Evolutionary conservation across 208 protist genomes (phyloP).

Genomic region (Novymonas esmeraldas): DNA sequence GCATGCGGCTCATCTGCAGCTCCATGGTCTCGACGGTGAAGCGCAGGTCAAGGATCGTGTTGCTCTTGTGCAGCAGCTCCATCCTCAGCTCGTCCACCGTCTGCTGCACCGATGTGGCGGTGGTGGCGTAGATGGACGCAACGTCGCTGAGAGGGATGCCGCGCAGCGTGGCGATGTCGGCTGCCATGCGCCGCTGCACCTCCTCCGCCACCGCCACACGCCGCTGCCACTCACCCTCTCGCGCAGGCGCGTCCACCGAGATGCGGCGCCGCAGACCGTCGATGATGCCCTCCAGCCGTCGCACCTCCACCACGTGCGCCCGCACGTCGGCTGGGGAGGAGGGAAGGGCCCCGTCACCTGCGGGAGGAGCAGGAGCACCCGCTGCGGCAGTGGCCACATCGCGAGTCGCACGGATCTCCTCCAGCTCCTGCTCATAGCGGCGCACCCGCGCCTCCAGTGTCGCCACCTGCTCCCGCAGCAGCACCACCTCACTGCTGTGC

Average conservation of each 20-base stretch:
- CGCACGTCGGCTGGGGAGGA: slow-evolving; percentile 29
- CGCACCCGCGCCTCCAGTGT: slow-evolving; percentile 34
- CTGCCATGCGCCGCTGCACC: slow-evolving; percentile 41
- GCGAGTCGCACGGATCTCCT: slow-evolving; percentile 26
- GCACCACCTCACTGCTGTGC: slow-evolving; percentile 8
- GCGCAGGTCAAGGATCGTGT: slow-evolving; percentile 71
- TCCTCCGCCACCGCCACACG: slow-evolving; percentile 26
- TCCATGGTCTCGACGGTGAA: slow-evolving; percentile 72
- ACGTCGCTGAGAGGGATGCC: slow-evolving; percentile 28
- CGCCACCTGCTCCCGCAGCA: slow-evolving; percentile 46
- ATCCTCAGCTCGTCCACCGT: slow-evolving; percentile 32
- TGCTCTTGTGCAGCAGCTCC: slow-evolving; percentile 51
- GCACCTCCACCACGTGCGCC: slow-evolving; percentile 45
- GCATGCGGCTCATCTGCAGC: slow-evolving; percentile 55
- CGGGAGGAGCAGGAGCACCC: too few relatives aligned
- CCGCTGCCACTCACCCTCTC: slow-evolving; percentile 47
- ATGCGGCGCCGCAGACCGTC: slow-evolving; percentile 67
- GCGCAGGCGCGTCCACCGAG: slow-evolving; percentile 43
- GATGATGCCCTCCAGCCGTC: slow-evolving; percentile 59
- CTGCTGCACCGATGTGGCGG: slow-evolving; percentile 17
- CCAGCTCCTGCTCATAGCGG: slow-evolving; percentile 45
- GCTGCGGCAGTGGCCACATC: neutral
- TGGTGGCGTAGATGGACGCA: slow-evolving; percentile 27
- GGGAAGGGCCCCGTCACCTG: too few relatives aligned
- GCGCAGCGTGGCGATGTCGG: slow-evolving; percentile 47